These are phyloP conservation scores for Yarrowia galli DNA, from an alignment of 1,139 yeast species.

Conservation along the genomic window DNA sequence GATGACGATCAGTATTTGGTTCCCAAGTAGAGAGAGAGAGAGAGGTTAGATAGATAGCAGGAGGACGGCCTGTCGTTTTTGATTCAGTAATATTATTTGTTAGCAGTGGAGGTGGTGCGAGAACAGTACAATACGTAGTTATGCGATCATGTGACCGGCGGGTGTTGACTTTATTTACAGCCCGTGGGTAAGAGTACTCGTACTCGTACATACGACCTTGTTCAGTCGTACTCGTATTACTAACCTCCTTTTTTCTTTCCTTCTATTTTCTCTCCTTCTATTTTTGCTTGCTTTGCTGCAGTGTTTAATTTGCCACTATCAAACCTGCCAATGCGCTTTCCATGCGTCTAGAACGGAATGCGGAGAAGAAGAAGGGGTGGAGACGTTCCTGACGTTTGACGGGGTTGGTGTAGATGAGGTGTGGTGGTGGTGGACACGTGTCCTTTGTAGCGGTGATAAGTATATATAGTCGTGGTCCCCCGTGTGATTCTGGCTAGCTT, in stretches of 20 bases:
- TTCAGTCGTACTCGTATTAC: no score
- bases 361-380: background rate
- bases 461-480: no score
- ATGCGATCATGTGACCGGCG: no score
- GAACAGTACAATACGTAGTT: background rate
- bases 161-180: no score
- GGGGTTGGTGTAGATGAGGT: no score
- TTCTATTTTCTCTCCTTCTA: no score
- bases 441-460: background rate
- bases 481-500: no score
- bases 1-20: conserved; percentile 27
- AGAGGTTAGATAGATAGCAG: background rate
- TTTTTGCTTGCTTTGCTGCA: background rate
- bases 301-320: background rate
- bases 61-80: conserved; percentile 22
- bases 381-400: background rate
- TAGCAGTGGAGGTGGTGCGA: no score
- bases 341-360: conserved; percentile 24
- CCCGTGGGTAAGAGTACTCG: no score
- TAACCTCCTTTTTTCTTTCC: no score
- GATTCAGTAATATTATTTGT: conserved; percentile 25
- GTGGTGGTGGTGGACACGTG: background rate
- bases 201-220: no score
- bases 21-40: conserved; percentile 13
- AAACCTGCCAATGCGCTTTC: background rate